Conservation (phyloP, 768 basidiomycete genomes). For the Kwoniella newhampshirensis region DNA sequence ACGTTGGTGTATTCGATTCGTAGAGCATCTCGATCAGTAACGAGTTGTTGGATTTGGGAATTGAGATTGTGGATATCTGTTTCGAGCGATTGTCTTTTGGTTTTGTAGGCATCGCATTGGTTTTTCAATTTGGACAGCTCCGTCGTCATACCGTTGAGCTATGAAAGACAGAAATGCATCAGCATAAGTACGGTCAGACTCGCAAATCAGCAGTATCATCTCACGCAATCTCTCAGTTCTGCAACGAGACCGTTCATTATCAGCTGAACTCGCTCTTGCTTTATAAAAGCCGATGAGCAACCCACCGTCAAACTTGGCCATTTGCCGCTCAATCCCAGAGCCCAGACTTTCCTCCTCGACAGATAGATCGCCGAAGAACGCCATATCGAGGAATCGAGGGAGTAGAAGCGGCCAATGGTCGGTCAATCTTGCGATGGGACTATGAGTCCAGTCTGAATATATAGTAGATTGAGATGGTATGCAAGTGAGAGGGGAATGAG, state of each 20-base stretch:
- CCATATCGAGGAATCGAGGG: no score
- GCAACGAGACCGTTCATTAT: no score
- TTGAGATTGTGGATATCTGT: slow-evolving; percentile 4
- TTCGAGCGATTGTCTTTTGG: slow-evolving; percentile 9
- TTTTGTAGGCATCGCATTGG: slow-evolving; percentile 17
- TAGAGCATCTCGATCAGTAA: slow-evolving; percentile 15
- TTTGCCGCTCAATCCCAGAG: slow-evolving; percentile 7
- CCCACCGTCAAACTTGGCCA: slow-evolving; percentile 17
- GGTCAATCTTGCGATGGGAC: no score
- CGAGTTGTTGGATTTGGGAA: slow-evolving; percentile 15
- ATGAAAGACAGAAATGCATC: background rate
- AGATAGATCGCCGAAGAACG: no score
- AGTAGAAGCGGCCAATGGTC: no score
- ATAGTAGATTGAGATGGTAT: no score
- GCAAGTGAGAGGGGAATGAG: no score
- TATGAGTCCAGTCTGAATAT: no score
- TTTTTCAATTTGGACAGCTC: slow-evolving; percentile 6
- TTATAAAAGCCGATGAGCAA: background rate
- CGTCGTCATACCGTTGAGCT: slow-evolving; percentile 6
- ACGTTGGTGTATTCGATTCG: slow-evolving; percentile 5
- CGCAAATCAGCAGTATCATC: no score
- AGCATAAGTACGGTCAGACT: no score
- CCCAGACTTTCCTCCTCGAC: slow-evolving; percentile 8
- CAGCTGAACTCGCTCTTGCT: background rate
- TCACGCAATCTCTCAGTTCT: no score